Base-by-base conservation (phyloP, 176 grass and related monocot genomes). In the Zea mays region DNA sequence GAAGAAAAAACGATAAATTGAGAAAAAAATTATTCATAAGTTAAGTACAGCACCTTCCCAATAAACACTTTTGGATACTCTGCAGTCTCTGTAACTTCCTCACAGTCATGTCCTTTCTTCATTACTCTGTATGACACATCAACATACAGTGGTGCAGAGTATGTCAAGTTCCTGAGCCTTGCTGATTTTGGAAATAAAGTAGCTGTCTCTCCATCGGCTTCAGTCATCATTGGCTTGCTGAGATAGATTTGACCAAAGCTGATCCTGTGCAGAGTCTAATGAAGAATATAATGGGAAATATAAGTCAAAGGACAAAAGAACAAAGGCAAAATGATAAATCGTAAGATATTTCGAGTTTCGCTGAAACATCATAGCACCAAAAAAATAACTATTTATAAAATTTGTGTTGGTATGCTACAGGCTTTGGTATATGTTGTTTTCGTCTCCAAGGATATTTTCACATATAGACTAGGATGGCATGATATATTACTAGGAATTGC, bases 61-160 rank as follows among this genome's bases (percentile, higher is more conserved):
- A 99, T 99, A 54, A 99, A 99, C 35, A 99, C 92, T 92, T 99
- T 95, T 17, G 92, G 83, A 80, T 93, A 99, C 17, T 99, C 90
- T 54, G 86, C 70, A 75, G 87, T 99, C 84, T 95, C 96, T 36
- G 90, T 90, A 68, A 99, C 96, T 78, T 99, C 92, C 66, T 99
- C 96, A 55, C 96, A 99, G 67, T 99, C 96, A 65, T 99, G 92
- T 21, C 92, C 96, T 84, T 99, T 95, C 79, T 95, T 99, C 66
- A 95, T 82, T 77, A 99, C 90, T 83, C 90, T 88, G 60, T 95
- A 92, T 36, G 92, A 92, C 54, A 99, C 92, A 73, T 99, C 96
- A 33, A 95, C 96, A 85, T 99, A 99, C 19, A 99, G 75, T 36
- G 90, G 92, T 43, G 96, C 96, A 1, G 96, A 99, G 75, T 99